These are phyloP conservation scores for Backusella macrospora DNA, from an alignment of 192 early-diverging fungal genomes.

Conservation along the genomic window DNA sequence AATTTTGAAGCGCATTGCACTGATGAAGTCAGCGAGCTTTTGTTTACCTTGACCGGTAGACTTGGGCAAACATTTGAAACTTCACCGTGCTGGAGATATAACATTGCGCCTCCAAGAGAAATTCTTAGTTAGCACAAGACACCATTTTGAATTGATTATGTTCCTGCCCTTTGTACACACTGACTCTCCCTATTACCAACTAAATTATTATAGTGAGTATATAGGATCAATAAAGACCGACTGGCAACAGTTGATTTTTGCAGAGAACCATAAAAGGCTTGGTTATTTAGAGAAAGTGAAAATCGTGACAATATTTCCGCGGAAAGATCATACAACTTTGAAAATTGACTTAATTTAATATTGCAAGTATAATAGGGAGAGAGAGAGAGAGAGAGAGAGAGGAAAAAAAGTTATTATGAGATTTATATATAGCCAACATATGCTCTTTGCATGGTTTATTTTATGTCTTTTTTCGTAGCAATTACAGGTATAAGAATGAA, in stretches of 20 bases:
- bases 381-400: too few species aligned
- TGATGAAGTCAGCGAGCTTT: slow-evolving; percentile 73
- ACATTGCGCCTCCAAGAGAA: slow-evolving; percentile 79
- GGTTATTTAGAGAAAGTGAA: slow-evolving; percentile 89
- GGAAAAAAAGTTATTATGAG: too few species aligned
- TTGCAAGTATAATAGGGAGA: too few species aligned
- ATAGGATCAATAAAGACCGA: slow-evolving; percentile 57
- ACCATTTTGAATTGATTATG: slow-evolving; percentile 80
- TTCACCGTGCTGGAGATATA: slow-evolving; percentile 79
- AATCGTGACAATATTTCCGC: slow-evolving; percentile 81
- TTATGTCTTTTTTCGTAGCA: too few species aligned
- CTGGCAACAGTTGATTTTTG: slow-evolving; percentile 50
- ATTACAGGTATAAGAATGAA: too few species aligned
- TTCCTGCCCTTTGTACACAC: slow-evolving; percentile 83
- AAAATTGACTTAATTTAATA: too few species aligned
- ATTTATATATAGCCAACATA: too few species aligned
- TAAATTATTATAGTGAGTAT: slow-evolving; percentile 81
- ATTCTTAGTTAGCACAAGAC: slow-evolving; percentile 81
- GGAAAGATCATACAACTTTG: slow-evolving; percentile 52
- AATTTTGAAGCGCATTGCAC: slow-evolving; percentile 83
- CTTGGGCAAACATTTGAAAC: slow-evolving; percentile 76
- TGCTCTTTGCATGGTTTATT: too few species aligned
- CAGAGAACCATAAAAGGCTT: slow-evolving; percentile 76
- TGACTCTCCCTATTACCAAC: slow-evolving; percentile 79
- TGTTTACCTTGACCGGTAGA: slow-evolving; percentile 58